phyloP scores from a whole-genome alignment of 768 basidiomycete species.

The Boletus reticulatus region DNA sequence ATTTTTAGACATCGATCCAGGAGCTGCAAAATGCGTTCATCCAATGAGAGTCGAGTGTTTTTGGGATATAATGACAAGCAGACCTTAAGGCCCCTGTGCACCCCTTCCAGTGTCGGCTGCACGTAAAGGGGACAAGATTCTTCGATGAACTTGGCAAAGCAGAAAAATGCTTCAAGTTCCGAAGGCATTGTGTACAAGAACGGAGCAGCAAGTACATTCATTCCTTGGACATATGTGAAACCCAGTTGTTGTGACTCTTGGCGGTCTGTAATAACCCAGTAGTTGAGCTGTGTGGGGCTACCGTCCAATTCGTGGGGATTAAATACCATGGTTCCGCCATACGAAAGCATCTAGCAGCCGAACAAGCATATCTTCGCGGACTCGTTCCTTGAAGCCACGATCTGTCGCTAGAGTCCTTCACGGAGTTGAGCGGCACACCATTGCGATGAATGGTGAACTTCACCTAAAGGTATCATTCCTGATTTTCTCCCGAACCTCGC shows the following conservation, averaged over 20 bases:
- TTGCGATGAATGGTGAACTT: not conserved
- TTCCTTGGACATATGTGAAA: conserved; percentile 97
- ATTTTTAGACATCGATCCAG: conserved; percentile 90
- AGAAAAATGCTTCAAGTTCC: conserved; percentile 97
- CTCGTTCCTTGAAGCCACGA: conserved; percentile 95
- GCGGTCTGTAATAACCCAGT: conserved; percentile 47
- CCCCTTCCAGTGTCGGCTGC: conserved; percentile 92
- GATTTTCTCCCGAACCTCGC: conserved; percentile 88
- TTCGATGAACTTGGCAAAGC: conserved; percentile 96
- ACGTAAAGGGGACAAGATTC: conserved; percentile 95
- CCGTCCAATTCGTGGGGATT: not conserved
- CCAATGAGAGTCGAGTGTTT: not conserved
- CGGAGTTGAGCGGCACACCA: not conserved
- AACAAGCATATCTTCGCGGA: conserved; percentile 95
- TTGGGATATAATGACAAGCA: conserved; percentile 16
- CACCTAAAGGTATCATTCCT: conserved; percentile 96
- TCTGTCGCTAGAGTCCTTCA: conserved; percentile 87
- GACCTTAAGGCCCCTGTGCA: conserved; percentile 92
- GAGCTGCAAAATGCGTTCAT: conserved; percentile 49
- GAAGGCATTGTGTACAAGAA: conserved; percentile 98
- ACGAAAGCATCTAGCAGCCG: conserved; percentile 97
- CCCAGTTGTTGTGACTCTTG: conserved; percentile 77
- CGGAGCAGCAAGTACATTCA: conserved; percentile 98
- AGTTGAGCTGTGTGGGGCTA: not conserved
- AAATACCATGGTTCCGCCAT: conserved; percentile 84